These are phyloP conservation scores for Melanomma pulvis-pyrius DNA, from an alignment of 495 filamentous ascomycete genomes.

Conservation along the genomic window DNA sequence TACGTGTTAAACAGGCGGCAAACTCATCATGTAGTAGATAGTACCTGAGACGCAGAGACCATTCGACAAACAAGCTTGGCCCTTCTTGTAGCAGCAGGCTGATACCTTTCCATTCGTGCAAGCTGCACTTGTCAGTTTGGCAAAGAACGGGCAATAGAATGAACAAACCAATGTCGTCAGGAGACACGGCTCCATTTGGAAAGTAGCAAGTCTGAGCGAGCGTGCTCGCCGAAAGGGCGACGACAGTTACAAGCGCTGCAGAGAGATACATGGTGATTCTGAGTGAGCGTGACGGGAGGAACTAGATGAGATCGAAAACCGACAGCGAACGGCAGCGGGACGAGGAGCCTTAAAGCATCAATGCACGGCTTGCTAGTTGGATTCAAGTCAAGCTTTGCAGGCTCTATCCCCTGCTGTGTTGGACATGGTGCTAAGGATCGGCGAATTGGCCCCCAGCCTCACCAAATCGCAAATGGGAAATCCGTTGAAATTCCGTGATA, in stretches of 20 bases:
- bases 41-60: slow-evolving; percentile 31
- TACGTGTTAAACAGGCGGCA: not conserved
- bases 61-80: slow-evolving; percentile 31
- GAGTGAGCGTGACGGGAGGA: not conserved
- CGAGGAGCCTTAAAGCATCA: slow-evolving; percentile 11
- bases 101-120: slow-evolving; percentile 24
- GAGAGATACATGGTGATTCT: slow-evolving; percentile 11
- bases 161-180: no score
- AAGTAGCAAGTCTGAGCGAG: slow-evolving; percentile 16
- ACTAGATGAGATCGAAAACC: not conserved
- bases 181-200: slow-evolving; percentile 1
- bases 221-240: slow-evolving; percentile 3
- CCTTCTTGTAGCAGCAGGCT: slow-evolving; percentile 21
- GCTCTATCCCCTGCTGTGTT: not conserved
- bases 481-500: not conserved
- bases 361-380: not conserved
- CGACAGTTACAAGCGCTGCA: not conserved
- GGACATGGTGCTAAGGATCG: not conserved
- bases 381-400: not conserved
- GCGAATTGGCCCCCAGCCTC: not conserved
- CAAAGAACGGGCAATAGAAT: no score
- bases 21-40: not conserved
- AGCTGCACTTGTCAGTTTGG: no score
- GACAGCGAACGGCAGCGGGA: not conserved
- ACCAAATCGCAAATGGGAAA: not conserved